Evolutionary conservation across 495 filamentous ascomycete genomes (phyloP).

Genomic region (Pseudevernia furfuracea): DNA sequence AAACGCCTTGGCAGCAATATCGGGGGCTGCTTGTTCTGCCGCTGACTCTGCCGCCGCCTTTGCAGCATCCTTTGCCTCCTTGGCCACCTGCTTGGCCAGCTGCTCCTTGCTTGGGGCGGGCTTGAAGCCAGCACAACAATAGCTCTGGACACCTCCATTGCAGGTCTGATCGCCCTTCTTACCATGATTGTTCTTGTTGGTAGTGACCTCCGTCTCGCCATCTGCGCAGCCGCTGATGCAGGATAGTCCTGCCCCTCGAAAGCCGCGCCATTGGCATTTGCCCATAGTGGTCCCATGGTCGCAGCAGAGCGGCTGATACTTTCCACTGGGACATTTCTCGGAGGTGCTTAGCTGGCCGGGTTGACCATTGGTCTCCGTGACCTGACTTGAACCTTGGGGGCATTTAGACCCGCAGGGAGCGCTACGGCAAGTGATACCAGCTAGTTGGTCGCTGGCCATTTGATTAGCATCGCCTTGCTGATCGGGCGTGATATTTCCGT

Average conservation of each 20-base stretch:
- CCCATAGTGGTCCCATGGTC: constrained; percentile 24
- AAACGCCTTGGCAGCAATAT: constrained; percentile 29
- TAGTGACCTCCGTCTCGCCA: constrained; percentile 22
- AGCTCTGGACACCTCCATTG: constrained; percentile 26
- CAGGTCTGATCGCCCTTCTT: constrained; percentile 25
- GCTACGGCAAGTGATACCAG: constrained; percentile 20
- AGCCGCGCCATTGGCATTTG: constrained; percentile 25
- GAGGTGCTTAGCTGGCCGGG: constrained; percentile 22
- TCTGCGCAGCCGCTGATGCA: constrained; percentile 25
- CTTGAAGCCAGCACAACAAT: constrained; percentile 28
- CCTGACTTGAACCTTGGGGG: constrained; percentile 20
- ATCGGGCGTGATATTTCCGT: constrained; percentile 11
- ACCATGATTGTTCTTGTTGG: constrained; percentile 22
- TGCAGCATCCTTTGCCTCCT: constrained; percentile 26
- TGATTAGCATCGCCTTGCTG: constrained; percentile 22
- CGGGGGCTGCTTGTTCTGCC: constrained; percentile 25
- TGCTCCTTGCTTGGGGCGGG: too few relatives aligned
- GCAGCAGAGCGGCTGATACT: constrained; percentile 25
- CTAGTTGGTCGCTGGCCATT: constrained; percentile 15
- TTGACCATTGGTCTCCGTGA: constrained; percentile 24
- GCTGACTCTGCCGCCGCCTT: constrained; percentile 23
- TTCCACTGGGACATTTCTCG: constrained; percentile 19
- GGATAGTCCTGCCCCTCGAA: constrained; percentile 21
- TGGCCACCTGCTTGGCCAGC: too few relatives aligned
- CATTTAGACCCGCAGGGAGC: constrained; percentile 22